Conservation (phyloP, 257 asterid genomes). For the Lithospermum erythrorhizon region DNA sequence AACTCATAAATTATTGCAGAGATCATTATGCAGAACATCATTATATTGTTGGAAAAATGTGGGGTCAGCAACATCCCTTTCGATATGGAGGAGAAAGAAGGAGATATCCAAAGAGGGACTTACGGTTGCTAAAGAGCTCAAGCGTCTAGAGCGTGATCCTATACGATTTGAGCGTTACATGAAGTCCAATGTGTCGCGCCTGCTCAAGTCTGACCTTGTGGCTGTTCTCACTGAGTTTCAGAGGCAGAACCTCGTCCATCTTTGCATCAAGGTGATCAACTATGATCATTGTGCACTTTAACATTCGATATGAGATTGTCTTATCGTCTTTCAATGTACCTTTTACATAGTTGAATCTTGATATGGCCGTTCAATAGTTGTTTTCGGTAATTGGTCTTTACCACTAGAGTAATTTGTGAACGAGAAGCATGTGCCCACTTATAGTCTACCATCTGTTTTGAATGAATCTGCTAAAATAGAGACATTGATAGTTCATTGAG, state of each 20-base stretch:
- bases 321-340: too few relatives aligned
- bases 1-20: background rate
- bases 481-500: background rate
- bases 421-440: too few relatives aligned
- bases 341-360: too few relatives aligned
- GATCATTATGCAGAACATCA: background rate
- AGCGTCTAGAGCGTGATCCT: conserved; percentile 60
- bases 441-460: too few relatives aligned
- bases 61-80: conserved; percentile 13
- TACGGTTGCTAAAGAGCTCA: conserved; percentile 85
- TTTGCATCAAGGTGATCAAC: conserved; percentile 67
- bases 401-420: too few relatives aligned
- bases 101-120: conserved; percentile 89
- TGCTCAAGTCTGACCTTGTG: conserved; percentile 79
- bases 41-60: background rate
- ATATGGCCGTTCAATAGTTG: too few relatives aligned
- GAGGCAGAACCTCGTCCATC: conserved; percentile 70
- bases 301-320: too few relatives aligned
- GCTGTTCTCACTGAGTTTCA: conserved; percentile 90
- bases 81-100: conserved; percentile 96
- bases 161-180: conserved; percentile 59
- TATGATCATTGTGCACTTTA: background rate
- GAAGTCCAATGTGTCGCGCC: conserved; percentile 69
- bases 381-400: background rate
- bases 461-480: too few relatives aligned